These are phyloP conservation scores for Didymella exigua DNA, from an alignment of 2,329 filamentous ascomycete species.

Conservation along the genomic window DNA sequence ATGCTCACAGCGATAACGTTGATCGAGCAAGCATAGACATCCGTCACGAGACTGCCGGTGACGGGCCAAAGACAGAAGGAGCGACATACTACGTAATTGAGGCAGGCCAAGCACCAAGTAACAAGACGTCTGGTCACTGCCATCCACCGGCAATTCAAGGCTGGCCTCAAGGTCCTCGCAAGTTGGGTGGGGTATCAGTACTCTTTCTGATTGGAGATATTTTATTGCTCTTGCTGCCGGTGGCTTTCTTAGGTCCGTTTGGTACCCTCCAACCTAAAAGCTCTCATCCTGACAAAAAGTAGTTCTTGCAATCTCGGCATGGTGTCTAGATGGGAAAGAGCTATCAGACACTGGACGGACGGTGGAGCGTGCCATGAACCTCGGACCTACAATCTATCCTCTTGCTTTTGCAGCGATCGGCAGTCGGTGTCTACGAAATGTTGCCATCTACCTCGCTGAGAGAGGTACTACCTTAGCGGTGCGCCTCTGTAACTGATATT, in stretches of 20 bases:
- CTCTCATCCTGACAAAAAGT: neutral
- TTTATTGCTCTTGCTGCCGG: constrained; percentile 1
- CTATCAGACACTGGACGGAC: neutral
- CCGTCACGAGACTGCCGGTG: too few species aligned
- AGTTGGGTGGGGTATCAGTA: neutral
- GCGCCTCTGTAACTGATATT: neutral
- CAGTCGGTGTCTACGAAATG: constrained; percentile 3
- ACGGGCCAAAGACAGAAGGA: neutral
- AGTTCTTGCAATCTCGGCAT: constrained; percentile 4
- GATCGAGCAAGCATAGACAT: too few species aligned
- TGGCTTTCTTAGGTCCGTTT: constrained; percentile 9
- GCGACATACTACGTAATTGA: neutral
- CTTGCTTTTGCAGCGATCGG: constrained; percentile 12
- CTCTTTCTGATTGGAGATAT: neutral
- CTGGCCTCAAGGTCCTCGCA: neutral
- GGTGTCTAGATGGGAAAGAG: neutral
- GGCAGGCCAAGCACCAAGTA: neutral
- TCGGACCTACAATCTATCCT: constrained; percentile 15
- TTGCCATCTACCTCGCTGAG: constrained; percentile 5
- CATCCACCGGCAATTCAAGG: neutral
- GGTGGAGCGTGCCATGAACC: constrained; percentile 6
- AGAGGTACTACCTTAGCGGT: constrained; percentile 6
- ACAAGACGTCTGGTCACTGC: too few species aligned
- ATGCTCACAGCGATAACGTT: neutral
- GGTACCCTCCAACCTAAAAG: too few species aligned